phyloP scores from a whole-genome alignment of 2,329 filamentous ascomycete species.

The Calonectria leucothoes region DNA sequence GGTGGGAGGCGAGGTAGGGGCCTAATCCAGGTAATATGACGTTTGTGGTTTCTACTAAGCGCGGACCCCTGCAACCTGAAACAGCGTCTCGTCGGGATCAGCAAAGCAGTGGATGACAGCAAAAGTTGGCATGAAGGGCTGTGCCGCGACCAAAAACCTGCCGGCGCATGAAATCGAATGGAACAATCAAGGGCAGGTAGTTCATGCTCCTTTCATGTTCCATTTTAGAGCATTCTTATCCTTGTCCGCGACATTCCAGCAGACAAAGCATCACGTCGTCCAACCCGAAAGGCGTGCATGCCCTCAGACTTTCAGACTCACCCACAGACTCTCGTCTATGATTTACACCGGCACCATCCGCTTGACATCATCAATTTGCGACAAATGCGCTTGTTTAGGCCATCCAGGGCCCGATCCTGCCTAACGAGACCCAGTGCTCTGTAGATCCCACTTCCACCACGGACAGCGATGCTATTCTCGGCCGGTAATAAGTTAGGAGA shows the following conservation, averaged over 20 bases:
- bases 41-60: slow-evolving; percentile 40
- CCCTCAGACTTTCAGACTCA: not conserved
- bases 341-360: not conserved
- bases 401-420: not conserved
- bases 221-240: not conserved
- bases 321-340: not conserved
- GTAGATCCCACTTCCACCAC: not conserved
- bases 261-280: not conserved
- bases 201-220: not conserved
- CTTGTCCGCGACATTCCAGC: not conserved
- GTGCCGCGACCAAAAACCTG: slow-evolving; percentile 30
- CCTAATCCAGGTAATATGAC: slow-evolving; percentile 36
- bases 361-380: slow-evolving; percentile 8
- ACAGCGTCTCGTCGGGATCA: slow-evolving; percentile 36
- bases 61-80: slow-evolving; percentile 42
- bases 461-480: not conserved
- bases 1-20: slow-evolving; percentile 25
- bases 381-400: not conserved
- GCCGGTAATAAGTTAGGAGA: not conserved
- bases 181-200: not conserved
- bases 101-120: slow-evolving; percentile 34
- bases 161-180: slow-evolving; percentile 32
- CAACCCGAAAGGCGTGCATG: not conserved
- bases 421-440: not conserved
- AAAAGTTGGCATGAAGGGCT: slow-evolving; percentile 37